Percentiles rank a stretch among this genome's conserved stretches.
These are phyloP conservation scores for Amanita rubescens DNA, from an alignment of 768 basidiomycete genomes.

Conservation along the genomic window DNA sequence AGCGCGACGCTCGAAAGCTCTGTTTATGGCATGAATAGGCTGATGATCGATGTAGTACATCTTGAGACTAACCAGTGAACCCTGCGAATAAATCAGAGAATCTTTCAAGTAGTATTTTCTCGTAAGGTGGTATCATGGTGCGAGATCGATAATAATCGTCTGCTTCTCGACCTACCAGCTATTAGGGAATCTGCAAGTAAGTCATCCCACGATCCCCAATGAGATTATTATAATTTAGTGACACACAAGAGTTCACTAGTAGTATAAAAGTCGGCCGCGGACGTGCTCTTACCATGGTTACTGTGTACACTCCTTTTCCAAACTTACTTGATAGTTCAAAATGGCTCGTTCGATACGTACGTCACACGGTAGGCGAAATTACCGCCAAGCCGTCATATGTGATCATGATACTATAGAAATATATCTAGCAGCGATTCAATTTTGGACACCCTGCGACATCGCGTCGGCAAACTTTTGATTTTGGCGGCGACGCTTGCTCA, in stretches of 20 bases:
- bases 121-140: not conserved
- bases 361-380: not conserved
- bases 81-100: slow-evolving; percentile 34
- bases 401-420: not conserved
- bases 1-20: slow-evolving; percentile 86
- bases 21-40: slow-evolving; percentile 18
- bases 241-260: no score
- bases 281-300: not conserved
- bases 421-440: not conserved
- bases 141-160: not conserved
- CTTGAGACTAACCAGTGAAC: slow-evolving; percentile 38
- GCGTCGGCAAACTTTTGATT: no score
- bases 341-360: not conserved
- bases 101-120: not conserved
- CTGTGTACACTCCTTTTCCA: not conserved
- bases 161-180: not conserved
- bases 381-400: not conserved
- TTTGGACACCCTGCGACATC: no score
- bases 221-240: no score
- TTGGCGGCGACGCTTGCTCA: no score
- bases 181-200: not conserved
- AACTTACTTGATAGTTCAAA: not conserved
- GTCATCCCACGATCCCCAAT: not conserved
- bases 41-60: not conserved
- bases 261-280: not conserved